Conservation (phyloP, 768 basidiomycete genomes). For the Mycena vitilis region DNA sequence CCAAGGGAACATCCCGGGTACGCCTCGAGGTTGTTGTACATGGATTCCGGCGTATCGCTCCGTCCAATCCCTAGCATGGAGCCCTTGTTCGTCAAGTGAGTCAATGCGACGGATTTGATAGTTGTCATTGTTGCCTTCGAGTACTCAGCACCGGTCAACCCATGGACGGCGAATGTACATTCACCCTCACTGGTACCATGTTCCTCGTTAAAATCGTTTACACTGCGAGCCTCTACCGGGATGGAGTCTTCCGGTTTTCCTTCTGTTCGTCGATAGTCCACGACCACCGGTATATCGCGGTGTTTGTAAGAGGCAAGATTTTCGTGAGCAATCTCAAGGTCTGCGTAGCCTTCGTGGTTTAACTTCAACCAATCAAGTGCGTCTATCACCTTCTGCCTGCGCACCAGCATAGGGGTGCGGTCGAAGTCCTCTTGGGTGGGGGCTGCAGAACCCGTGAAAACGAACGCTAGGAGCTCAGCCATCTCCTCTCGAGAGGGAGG, state of each 20-base stretch:
- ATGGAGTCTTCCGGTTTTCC: background rate
- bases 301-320: background rate
- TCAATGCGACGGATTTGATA: background rate
- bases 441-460: background rate
- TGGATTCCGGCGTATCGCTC: background rate
- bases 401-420: background rate
- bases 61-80: background rate
- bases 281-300: background rate
- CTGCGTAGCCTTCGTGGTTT: background rate
- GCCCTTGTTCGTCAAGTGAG: background rate
- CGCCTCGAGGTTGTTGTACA: background rate
- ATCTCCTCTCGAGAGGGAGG: background rate
- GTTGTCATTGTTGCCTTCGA: background rate
- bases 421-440: background rate
- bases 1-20: conserved; percentile 3
- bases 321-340: background rate
- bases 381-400: background rate
- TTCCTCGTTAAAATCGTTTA: background rate
- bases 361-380: conserved; percentile 1
- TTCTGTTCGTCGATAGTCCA: background rate
- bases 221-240: background rate
- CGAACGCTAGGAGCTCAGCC: background rate
- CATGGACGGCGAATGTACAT: conserved; percentile 1
- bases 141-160: background rate
- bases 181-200: background rate